Conservation (phyloP, 1,284 basidiomycete species). For the Butyriboletus regius region DNA sequence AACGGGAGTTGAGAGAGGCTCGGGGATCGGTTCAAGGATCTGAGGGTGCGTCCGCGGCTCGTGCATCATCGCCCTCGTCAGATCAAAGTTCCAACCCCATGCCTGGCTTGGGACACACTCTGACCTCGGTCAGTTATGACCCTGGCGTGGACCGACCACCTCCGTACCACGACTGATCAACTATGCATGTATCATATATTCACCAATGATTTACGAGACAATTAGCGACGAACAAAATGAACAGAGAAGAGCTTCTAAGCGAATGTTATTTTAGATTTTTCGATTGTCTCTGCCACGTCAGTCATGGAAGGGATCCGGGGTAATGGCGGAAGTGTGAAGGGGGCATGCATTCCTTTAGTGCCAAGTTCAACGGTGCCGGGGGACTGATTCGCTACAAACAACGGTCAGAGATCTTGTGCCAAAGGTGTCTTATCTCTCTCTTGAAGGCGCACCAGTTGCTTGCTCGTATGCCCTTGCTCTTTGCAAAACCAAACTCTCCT, state of each 20-base stretch:
- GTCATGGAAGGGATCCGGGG: conserved; percentile 33
- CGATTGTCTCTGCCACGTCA: conserved; percentile 26
- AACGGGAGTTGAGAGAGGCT: conserved; percentile 45
- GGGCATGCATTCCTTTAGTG: conserved; percentile 14
- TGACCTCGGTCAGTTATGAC: conserved; percentile 12
- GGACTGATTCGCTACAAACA: neutral
- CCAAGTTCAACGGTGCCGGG: neutral
- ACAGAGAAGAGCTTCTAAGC: neutral
- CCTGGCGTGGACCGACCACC: conserved; percentile 17
- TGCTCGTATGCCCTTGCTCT: conserved; percentile 38
- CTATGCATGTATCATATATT: conserved; percentile 8
- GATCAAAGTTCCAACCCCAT: conserved; percentile 1
- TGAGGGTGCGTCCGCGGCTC: neutral
- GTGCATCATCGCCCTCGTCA: neutral
- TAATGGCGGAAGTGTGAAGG: conserved; percentile 40
- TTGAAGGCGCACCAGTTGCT: conserved; percentile 18
- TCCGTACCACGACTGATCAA: conserved; percentile 19
- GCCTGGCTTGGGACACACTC: conserved; percentile 22
- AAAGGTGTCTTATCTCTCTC: neutral
- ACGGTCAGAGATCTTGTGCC: conserved; percentile 1
- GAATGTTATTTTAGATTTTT: conserved; percentile 35
- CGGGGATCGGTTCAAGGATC: conserved; percentile 5
- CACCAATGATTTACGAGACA: conserved; percentile 1
- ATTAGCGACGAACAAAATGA: neutral
- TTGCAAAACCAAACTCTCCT: conserved; percentile 49